Conservation (phyloP, 2,329 filamentous ascomycete genomes). For the Ascochyta rabiei region DNA sequence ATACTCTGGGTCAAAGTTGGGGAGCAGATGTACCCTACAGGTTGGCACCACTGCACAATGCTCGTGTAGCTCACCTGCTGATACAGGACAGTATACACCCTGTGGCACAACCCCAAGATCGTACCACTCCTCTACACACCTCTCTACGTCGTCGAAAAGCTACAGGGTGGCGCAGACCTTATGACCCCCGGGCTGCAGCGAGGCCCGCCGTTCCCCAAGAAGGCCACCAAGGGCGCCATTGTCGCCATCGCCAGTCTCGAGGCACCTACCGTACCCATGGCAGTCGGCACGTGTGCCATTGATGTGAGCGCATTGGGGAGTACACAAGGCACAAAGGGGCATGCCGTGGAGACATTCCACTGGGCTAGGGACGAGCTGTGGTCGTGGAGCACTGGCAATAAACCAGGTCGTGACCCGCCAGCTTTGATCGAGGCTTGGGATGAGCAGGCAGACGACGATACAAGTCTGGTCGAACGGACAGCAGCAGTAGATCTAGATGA, state of each 20-base stretch:
- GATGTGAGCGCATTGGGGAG: constrained; percentile 62
- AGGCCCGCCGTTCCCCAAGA: constrained; percentile 66
- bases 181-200: constrained; percentile 72
- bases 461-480: constrained; percentile 47
- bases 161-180: constrained; percentile 68
- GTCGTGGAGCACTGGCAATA: constrained; percentile 63
- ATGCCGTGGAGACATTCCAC: constrained; percentile 69
- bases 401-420: constrained; percentile 60
- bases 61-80: neutral
- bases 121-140: constrained; percentile 70
- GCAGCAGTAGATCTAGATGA: constrained; percentile 51
- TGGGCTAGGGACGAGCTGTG: constrained; percentile 75
- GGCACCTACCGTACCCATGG: constrained; percentile 65
- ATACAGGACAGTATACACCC: constrained; percentile 61
- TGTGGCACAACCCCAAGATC: constrained; percentile 68
- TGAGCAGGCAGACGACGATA: constrained; percentile 41
- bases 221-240: constrained; percentile 64
- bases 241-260: constrained; percentile 68
- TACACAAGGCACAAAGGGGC: constrained; percentile 66
- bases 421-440: constrained; percentile 60
- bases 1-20: constrained; percentile 69
- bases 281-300: constrained; percentile 69
- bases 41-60: constrained; percentile 20
- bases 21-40: constrained; percentile 60
- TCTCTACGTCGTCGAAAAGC: constrained; percentile 65